Base-by-base conservation (phyloP, 179 eudicot species). In the Carnegiea gigantea region DNA sequence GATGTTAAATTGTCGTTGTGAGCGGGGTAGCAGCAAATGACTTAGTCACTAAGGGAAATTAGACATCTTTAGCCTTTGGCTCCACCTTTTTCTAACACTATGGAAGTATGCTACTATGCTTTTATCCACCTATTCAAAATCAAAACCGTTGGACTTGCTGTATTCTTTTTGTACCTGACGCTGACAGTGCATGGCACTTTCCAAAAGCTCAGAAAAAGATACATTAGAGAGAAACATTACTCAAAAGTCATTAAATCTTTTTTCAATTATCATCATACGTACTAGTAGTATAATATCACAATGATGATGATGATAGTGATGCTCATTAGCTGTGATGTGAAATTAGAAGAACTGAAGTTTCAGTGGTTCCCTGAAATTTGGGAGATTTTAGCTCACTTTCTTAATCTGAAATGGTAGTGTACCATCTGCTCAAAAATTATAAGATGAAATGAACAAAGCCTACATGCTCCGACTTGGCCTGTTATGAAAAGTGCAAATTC, bases 31-130 rank as follows among this genome's bases (percentile, higher is more conserved):
- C 44, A 70, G 75, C 51, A 28, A 75, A 81, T 75, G 74, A 75
- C 79, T 75, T 30, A 60, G 15, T 21, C 30, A 59, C 59, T 21
- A 14, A 62, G 18, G 75, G 67, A 81, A 30, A n/a, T 11, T 33
- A 49, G 53, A 30, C 46, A 49, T 28, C 13, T 65, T 81, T 80
- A 30, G 44, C 74, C 77, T 81, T 75, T 75, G 8, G 77, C 62
- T 75, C 40, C 62, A 15, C 21, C 62, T 26, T 75, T 75, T 75
- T 49, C 76, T 44, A 21, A 40, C 48, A 73, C 21, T 14, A 77
- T 60, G 40, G 40, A 13, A 10, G n/a, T 60, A 77, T 38, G 70
- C 36, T 77, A 0, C 14, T 49, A 9, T 49, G 14, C 18, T 51
- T 51, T 77, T 62, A 7, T 24, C 43, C 67, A 1, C 43, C 49